Base-by-base conservation (phyloP, 805 yeast genomes). In the Pichia exigua region DNA sequence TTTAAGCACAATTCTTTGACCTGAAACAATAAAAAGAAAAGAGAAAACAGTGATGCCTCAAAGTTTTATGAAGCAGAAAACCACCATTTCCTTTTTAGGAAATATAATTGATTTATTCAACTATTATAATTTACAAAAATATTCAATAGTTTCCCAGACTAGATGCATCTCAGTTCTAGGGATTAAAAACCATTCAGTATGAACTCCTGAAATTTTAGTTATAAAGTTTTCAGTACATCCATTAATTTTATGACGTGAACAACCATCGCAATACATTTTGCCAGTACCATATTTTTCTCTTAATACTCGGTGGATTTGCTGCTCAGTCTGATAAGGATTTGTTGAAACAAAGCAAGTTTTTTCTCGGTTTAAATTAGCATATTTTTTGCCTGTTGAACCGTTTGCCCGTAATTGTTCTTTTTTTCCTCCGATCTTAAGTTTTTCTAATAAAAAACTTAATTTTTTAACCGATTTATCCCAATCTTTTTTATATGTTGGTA, bases 111-210 rank as follows among this genome's bases (percentile, higher is more conserved):
- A 35, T 17, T 17, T 35, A 10, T n/a, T n/a, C 20, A n/a, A 17
- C n/a, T 2, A 13, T 18, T n/a, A 26, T 10, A 12, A 20, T 8
- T 2, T 2, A 12, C 54, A 51, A 24, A 38, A 47, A 13, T 38
- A 32, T 35, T 60, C 54, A 20, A 60, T 59, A 0, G 58, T 41
- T 10, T 41, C 47, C 53, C 61, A 59, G 2, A 77, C 68, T 12
- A 44, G 32, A 11, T 54, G 47, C 9, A 78, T 44, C 9, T 73
- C 72, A 27, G 56, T 60, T 52, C 76, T 70, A 0, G 82, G 82
- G 0, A 79, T 61, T n/a, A 77, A 61, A 54, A 79, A 79, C 83
- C 84, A 79, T 58, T 79, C 85, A 17, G 68, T 68, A 59, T 79
- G 85, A 13, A 60, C 58, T 4, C 64, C 65, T 10, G 39, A 11